Evolutionary conservation across 257 asterid species (phyloP).

Genomic region (Nicotiana noctiflora): DNA sequence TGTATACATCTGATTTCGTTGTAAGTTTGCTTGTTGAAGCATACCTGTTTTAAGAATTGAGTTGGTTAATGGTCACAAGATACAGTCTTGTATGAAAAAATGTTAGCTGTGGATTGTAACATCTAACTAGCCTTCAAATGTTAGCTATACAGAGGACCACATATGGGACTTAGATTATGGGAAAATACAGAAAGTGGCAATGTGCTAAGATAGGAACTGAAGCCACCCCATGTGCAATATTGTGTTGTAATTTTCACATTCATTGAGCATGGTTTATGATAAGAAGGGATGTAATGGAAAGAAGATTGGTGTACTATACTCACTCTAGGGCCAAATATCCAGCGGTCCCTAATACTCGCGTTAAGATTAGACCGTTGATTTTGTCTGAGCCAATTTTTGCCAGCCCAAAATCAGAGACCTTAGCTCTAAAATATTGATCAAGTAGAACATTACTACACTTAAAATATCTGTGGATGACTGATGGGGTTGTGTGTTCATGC

Average conservation of each 20-base stretch:
- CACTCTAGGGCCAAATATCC: slow-evolving; percentile 89
- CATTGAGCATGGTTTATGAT: neutral
- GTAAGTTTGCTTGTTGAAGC: slow-evolving; percentile 82
- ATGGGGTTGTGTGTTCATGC: slow-evolving; percentile 63
- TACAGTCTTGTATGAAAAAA: neutral
- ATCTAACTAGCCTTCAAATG: too few relatives aligned
- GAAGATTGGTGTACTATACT: slow-evolving; percentile 18
- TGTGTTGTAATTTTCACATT: slow-evolving; percentile 2
- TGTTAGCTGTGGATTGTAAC: neutral
- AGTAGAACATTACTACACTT: slow-evolving; percentile 60
- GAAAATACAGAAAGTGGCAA: too few relatives aligned
- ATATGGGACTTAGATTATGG: too few relatives aligned
- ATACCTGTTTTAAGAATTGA: slow-evolving; percentile 34
- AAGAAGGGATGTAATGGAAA: neutral
- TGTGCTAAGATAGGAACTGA: too few relatives aligned
- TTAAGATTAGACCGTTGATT: slow-evolving; percentile 60
- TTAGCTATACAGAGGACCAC: too few relatives aligned
- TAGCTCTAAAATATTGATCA: slow-evolving; percentile 55
- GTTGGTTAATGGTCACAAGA: neutral
- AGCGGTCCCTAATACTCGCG: slow-evolving; percentile 75
- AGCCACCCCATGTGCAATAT: too few relatives aligned
- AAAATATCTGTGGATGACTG: slow-evolving; percentile 71
- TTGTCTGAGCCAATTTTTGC: slow-evolving; percentile 74
- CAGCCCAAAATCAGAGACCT: slow-evolving; percentile 64
- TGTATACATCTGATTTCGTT: slow-evolving; percentile 74